These are phyloP conservation scores for Zoysia japonica DNA, from an alignment of 176 grass and related monocot genomes.

Conservation along the genomic window DNA sequence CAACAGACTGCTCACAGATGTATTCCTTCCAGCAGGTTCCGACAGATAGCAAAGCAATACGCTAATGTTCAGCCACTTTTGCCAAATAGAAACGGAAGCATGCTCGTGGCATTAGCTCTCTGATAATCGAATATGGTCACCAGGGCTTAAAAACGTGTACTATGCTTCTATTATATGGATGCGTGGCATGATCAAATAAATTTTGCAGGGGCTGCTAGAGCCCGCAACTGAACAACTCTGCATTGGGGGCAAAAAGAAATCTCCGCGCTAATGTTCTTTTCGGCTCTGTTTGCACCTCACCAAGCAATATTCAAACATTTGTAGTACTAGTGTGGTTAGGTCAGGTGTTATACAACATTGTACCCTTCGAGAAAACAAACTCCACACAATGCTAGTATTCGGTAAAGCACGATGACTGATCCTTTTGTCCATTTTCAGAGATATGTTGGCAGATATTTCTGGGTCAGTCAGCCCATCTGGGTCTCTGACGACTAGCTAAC, in stretches of 20 bases:
- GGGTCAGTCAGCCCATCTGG: neutral
- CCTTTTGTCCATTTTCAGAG: constrained; percentile 12
- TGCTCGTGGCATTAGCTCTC: neutral
- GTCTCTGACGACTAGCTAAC: constrained; percentile 21
- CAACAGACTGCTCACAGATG: neutral
- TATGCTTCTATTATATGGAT: constrained; percentile 8
- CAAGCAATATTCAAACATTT: neutral
- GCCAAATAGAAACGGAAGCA: neutral
- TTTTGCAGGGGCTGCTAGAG: neutral
- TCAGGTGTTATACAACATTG: constrained; percentile 35
- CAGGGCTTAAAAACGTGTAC: neutral
- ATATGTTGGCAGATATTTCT: constrained; percentile 26
- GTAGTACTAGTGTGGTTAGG: constrained; percentile 35
- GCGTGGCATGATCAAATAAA: neutral
- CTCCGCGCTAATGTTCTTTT: constrained; percentile 25
- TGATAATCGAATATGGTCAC: constrained; percentile 12
- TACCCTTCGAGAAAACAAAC: constrained; percentile 28
- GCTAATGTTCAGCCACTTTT: neutral
- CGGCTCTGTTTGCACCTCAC: neutral
- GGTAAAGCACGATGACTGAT: constrained; percentile 13
- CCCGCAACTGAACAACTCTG: neutral
- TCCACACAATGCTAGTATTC: neutral
- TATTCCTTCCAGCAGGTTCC: constrained; percentile 7
- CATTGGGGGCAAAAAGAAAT: neutral
- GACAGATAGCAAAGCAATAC: neutral